Base-by-base conservation (phyloP, 768 basidiomycete species). In the Hygrophorus pudorinus region DNA sequence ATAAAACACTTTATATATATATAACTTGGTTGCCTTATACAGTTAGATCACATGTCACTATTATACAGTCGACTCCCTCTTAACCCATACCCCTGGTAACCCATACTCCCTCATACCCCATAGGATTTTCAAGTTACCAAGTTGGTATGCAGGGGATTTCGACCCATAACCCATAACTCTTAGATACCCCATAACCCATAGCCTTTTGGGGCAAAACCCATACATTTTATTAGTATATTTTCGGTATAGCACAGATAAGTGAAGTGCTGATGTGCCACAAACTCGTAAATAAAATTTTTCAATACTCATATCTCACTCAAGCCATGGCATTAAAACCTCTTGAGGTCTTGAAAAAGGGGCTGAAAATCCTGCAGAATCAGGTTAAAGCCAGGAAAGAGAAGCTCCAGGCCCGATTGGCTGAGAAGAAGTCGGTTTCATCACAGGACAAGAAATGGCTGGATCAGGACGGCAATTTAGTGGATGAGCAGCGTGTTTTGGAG, bases 401-500 rank as follows among this genome's bases (percentile, higher is more conserved):
- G 27, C 45, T 59, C 12, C 8, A 45, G 1, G 20, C 14, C 1
- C 6, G 38, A 8, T n/a, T 53, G 2, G 34, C 24, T 7, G 41
- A 43, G 16, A 46, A 38, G n/a, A 37, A 46, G 20, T 8, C 40
- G 2, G 44, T 59, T 16, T 51, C 47, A 41, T 30, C 45, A 2
- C 29, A 30, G 30, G 53, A 58, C 17, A 28, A 60, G 33, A 28
- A 24, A 24, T 24, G 24, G 51, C 0, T 60, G 56, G 55, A 20
- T 60, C n/a, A n/a, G 16, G 52, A 51, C 20, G 54, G 43, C 12
- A 56, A 59, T 46, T 39, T 57, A 21, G 51, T 56, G 34, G 47
- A 56, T 44, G 50, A 56, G 42, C 42, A 51, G 14, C 32, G 4
- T 1, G 18, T 53, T 27, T 14, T 59, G 27, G 45, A 52, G 6